Evolutionary conservation across 1,139 yeast genomes (phyloP), one percentile per base, ranked within the genome.

Genomic region (Scheffersomyces lignicola): DNA sequence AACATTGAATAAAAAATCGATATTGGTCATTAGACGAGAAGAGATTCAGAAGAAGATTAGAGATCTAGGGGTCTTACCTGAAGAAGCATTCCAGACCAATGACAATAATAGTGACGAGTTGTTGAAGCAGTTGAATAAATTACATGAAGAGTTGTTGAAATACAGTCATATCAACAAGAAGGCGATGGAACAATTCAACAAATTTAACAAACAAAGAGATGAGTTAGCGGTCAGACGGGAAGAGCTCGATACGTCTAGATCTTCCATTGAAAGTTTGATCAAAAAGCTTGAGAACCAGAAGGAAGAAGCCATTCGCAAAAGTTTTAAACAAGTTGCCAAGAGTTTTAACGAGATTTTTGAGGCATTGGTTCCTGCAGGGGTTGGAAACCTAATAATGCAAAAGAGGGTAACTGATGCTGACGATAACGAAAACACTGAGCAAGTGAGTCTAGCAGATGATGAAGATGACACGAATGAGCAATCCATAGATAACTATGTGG

Each of bases 61-160:
- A 40, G 95, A 87, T 34, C 64, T 90, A 34, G 97, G 97, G 8
- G 84, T 87, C 1, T 66, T 90, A 20, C 94, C 97, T 0, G 96
- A 89, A 51, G 92, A 87, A 40, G 90, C 95, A 0, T 80, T 87
- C 47, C 63, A 64, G 25, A 48, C 50, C 21, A 54, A 57, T 1
- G 67, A 69, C 6, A 65, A 54, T 36, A 71, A 74, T 18, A 75
- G 88, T 2, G 78, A 78, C 32, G 70, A 74, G 6, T 56, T 89
- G 24, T 61, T 87, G 32, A 52, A 56, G n/a, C 65, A 73, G 38
- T 68, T 88, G 45, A 80, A 77, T 38, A 60, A 62, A 26, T 73
- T 80, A 5, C 79, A 82, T 34, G 76, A 74, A 28, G 76, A 74
- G 23, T 66, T 89, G 30, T 73, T 76, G 26, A 73, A 78, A 47